A percentile compares a stretch with the other conserved stretches of the same genome.
Evolutionary conservation across 2,329 filamentous ascomycete species (phyloP).

Genomic region (Didymella sp.): DNA sequence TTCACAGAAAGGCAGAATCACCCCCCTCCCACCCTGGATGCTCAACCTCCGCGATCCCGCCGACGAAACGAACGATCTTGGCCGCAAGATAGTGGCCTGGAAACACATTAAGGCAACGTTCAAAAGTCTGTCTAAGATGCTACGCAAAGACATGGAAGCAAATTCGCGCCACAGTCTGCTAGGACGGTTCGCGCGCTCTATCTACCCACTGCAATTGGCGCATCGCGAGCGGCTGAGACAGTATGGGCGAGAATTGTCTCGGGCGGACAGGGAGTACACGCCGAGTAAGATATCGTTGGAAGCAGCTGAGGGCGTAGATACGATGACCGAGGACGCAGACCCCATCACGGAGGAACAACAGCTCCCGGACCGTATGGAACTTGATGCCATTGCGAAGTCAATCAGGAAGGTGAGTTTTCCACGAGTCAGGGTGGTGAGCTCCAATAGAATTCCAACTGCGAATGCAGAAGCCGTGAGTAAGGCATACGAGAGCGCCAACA

Average conservation of each 20-base stretch:
- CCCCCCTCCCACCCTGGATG: constrained; percentile 41
- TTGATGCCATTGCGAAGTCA: constrained; percentile 22
- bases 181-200: constrained; percentile 27
- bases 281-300: background rate
- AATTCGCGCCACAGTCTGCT: constrained; percentile 34
- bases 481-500: background rate
- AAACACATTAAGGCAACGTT: constrained; percentile 59
- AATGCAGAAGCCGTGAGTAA: background rate
- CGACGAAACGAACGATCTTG: constrained; percentile 64
- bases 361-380: background rate
- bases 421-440: too few species aligned
- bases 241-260: constrained; percentile 21
- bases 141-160: constrained; percentile 21
- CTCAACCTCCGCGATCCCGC: constrained; percentile 67
- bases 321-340: background rate
- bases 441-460: background rate
- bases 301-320: background rate
- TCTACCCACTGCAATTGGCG: constrained; percentile 24
- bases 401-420: constrained; percentile 18
- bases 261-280: background rate
- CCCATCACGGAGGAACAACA: background rate
- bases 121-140: constrained; percentile 17
- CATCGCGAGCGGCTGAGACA: constrained; percentile 24
- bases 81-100: constrained; percentile 57
- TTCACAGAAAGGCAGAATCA: constrained; percentile 21